Conservation (phyloP, 148 eudicot species). For the Rhododendron henanense region DNA sequence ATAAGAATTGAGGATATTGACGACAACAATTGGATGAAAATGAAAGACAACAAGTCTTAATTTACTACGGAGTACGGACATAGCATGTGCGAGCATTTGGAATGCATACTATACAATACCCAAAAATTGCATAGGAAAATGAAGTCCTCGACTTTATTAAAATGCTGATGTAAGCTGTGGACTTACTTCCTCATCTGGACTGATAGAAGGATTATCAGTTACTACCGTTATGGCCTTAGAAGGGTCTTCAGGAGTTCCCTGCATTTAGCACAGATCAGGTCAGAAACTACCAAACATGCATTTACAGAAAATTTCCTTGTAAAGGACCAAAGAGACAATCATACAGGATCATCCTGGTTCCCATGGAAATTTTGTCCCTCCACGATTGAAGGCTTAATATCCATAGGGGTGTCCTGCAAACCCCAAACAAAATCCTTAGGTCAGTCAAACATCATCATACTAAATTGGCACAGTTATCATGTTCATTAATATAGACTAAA, state of each 20-base stretch:
- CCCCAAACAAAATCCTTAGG: conserved; percentile 1
- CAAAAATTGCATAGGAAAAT: neutral
- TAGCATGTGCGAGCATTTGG: neutral
- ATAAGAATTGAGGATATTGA: neutral
- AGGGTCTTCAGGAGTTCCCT: conserved; percentile 26
- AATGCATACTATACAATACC: neutral
- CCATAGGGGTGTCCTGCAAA: conserved; percentile 30
- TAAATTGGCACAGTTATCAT: neutral
- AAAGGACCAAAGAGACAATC: conserved; percentile 16
- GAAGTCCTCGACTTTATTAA: neutral
- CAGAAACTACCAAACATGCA: conserved; percentile 8
- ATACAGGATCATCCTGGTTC: conserved; percentile 32
- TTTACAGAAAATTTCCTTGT: neutral
- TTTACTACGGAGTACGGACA: neutral
- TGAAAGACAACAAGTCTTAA: neutral
- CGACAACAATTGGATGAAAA: neutral
- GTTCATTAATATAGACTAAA: neutral
- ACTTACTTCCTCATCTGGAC: conserved; percentile 30
- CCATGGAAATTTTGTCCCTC: conserved; percentile 23
- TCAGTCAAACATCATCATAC: neutral
- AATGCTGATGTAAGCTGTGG: neutral
- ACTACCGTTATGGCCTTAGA: conserved; percentile 23
- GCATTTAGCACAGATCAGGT: conserved; percentile 13
- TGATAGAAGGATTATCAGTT: conserved; percentile 18
- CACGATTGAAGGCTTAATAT: conserved; percentile 28